These are phyloP conservation scores for Amaranthus hypochondriacus DNA, from an alignment of 148 eudicot genomes.

Conservation along the genomic window DNA sequence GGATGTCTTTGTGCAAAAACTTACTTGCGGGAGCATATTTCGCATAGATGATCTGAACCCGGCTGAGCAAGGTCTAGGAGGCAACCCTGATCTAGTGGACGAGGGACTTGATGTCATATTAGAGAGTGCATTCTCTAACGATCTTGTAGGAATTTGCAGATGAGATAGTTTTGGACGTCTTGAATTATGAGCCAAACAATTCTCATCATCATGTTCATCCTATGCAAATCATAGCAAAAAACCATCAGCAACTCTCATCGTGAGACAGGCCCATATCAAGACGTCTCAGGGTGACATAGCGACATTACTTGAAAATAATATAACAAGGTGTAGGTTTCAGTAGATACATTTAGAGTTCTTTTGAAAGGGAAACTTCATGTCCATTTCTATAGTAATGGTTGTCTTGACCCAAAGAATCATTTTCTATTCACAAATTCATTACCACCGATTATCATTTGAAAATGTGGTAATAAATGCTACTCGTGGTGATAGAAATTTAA, in stretches of 20 bases:
- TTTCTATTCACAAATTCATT: too few relatives aligned
- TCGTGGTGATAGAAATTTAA: too few relatives aligned
- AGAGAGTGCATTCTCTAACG: conserved; percentile 22
- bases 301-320: neutral
- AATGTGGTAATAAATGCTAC: too few relatives aligned
- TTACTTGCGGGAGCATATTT: conserved; percentile 28
- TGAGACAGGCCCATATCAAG: too few relatives aligned
- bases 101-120: conserved; percentile 24
- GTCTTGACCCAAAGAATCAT: neutral
- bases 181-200: conserved; percentile 21
- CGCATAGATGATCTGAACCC: conserved; percentile 31
- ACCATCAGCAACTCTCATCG: neutral
- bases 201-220: conserved; percentile 18
- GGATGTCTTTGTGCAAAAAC: conserved; percentile 16
- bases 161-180: conserved; percentile 33
- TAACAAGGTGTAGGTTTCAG: neutral
- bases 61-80: conserved; percentile 34
- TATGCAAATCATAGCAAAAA: conserved; percentile 1
- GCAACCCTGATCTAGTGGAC: conserved; percentile 26
- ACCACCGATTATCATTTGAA: too few relatives aligned
- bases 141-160: conserved; percentile 26
- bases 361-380: too few relatives aligned
- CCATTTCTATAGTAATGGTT: too few relatives aligned
- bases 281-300: too few relatives aligned
- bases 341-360: too few relatives aligned